Evolutionary conservation across 2,329 filamentous ascomycete genomes (phyloP).

Genomic region (Volutella citrinella): DNA sequence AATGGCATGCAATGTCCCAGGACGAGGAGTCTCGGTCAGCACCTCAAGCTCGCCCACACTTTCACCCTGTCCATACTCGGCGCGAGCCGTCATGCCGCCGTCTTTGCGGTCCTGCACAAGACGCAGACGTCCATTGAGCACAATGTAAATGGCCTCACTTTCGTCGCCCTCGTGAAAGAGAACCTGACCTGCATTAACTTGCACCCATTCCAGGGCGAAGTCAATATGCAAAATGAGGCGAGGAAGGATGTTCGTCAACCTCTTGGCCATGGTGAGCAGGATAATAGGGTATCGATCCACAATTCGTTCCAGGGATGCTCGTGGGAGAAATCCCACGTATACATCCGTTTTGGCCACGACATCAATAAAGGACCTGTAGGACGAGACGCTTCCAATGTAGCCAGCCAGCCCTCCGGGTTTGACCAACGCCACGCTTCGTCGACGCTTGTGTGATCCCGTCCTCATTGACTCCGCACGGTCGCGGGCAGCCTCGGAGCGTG

Average conservation of each 20-base stretch:
- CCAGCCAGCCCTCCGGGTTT: constrained; percentile 94
- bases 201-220: constrained; percentile 97
- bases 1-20: constrained; percentile 91
- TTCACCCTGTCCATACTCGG: constrained; percentile 94
- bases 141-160: constrained; percentile 97
- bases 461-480: constrained; percentile 39
- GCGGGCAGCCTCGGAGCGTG: constrained; percentile 25
- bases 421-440: constrained; percentile 79
- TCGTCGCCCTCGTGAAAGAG: constrained; percentile 93
- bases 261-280: constrained; percentile 91
- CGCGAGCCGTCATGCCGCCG: constrained; percentile 79
- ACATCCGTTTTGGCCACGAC: constrained; percentile 98
- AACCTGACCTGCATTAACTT: constrained; percentile 91
- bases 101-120: constrained; percentile 79
- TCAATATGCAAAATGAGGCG: constrained; percentile 93
- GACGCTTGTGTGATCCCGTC: constrained; percentile 40
- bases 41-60: constrained; percentile 97
- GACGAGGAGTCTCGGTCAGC: constrained; percentile 87
- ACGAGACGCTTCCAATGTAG: constrained; percentile 91
- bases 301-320: constrained; percentile 81
- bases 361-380: constrained; percentile 93
- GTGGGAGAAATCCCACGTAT: constrained; percentile 91
- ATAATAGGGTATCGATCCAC: constrained; percentile 92
- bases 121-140: constrained; percentile 87
- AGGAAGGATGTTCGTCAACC: constrained; percentile 84